A percentile compares a stretch with the other conserved stretches of the same genome.
Evolutionary conservation across 176 grass and related monocot genomes (phyloP).

Genomic region (Triticum timopheevii): DNA sequence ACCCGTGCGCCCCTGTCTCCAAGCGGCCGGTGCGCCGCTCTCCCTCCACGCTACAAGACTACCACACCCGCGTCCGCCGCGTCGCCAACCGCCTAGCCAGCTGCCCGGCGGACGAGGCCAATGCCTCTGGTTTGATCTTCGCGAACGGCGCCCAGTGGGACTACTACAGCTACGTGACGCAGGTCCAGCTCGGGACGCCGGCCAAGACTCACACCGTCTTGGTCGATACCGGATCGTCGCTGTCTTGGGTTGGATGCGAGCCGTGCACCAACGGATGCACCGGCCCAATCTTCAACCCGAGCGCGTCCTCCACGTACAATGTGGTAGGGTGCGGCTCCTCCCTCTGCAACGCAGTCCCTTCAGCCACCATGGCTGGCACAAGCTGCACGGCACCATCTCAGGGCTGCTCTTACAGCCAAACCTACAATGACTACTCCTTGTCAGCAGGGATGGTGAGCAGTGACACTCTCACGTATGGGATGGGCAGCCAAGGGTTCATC

Average conservation of each 20-base stretch:
- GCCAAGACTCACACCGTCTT: not conserved
- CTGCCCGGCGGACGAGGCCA: not conserved
- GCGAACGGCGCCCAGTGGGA: not conserved
- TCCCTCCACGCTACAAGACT: not conserved
- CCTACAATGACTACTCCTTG: not conserved
- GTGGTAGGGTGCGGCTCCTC: not conserved
- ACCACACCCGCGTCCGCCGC: not conserved
- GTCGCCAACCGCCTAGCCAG: not conserved
- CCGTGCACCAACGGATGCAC: not conserved
- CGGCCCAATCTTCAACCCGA: not conserved
- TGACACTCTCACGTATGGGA: not conserved
- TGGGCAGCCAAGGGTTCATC: not conserved
- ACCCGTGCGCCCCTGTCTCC: not conserved
- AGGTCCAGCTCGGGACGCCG: not conserved
- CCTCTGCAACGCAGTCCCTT: not conserved
- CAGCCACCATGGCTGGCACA: not conserved
- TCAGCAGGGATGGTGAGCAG: not conserved
- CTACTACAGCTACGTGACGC: not conserved
- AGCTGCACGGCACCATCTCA: not conserved
- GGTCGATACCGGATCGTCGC: not conserved
- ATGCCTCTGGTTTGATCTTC: not conserved
- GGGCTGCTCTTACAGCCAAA: not conserved
- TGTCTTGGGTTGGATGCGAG: not conserved
- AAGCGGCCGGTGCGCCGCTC: not conserved
- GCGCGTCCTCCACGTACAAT: slow-evolving; percentile 2